Percentiles rank a stretch among this genome's conserved stretches.
These are phyloP conservation scores for Hymenotorrendiella dingleyae DNA, from an alignment of 2,329 filamentous ascomycete genomes.

Conservation along the genomic window DNA sequence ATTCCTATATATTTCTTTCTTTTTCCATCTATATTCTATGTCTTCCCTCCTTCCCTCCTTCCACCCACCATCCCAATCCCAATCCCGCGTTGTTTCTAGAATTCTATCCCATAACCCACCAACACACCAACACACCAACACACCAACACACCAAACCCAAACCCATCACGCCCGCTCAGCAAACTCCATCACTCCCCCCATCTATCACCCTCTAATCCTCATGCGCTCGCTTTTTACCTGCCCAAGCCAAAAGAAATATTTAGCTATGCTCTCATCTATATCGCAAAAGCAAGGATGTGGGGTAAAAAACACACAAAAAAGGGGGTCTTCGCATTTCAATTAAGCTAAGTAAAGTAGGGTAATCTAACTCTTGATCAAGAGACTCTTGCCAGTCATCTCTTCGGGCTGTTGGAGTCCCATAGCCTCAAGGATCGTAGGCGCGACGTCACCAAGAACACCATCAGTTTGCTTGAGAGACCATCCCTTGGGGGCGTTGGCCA, in stretches of 20 bases:
- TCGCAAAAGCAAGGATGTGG: constrained; percentile 1
- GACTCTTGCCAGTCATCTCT: constrained; percentile 84
- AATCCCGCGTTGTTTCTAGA: too few relatives aligned
- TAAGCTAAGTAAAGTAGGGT: constrained; percentile 9
- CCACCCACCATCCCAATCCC: too few relatives aligned
- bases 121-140: background rate
- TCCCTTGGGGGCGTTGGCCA: constrained; percentile 90
- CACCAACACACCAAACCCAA: too few relatives aligned
- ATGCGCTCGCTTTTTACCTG: constrained; percentile 29
- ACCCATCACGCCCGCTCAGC: too few relatives aligned
- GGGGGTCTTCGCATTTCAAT: too few relatives aligned
- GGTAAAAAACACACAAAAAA: constrained; percentile 6
- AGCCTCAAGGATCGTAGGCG: constrained; percentile 81
- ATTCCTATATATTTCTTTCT: too few relatives aligned
- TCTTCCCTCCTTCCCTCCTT: too few relatives aligned
- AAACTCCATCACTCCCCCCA: background rate
- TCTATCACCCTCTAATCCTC: constrained; percentile 16
- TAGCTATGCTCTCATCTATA: constrained; percentile 7
- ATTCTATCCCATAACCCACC: background rate
- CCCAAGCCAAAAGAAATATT: constrained; percentile 13
- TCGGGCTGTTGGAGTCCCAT: constrained; percentile 89
- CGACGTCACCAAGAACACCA: constrained; percentile 94
- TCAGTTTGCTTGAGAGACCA: constrained; percentile 73
- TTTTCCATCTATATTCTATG: too few relatives aligned
- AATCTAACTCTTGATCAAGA: constrained; percentile 64